These are phyloP conservation scores for Panicum miliaceum DNA, from an alignment of 176 grass and related monocot species.

Conservation along the genomic window DNA sequence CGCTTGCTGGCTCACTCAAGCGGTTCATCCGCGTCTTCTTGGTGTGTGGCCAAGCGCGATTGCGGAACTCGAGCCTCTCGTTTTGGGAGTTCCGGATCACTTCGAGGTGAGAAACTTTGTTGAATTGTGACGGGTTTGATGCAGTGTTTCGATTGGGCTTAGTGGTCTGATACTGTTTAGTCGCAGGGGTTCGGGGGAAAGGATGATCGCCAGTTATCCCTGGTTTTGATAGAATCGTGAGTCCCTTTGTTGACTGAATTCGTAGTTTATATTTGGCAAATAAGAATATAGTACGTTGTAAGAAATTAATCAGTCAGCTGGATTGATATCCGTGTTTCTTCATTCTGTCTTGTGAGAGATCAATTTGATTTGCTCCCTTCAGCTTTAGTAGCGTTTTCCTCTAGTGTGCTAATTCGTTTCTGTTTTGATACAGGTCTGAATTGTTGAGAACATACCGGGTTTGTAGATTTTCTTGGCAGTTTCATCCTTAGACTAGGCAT, in stretches of 20 bases:
- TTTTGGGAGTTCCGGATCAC: not conserved
- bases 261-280: not conserved
- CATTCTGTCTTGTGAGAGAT: not conserved
- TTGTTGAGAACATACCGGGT: not conserved
- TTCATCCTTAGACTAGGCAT: constrained; percentile 17
- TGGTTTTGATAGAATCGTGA: not conserved
- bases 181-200: not conserved
- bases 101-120: constrained; percentile 28
- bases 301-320: not conserved
- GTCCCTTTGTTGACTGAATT: not conserved
- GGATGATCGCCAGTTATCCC: not conserved
- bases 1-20: constrained; percentile 4
- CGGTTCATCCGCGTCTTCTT: constrained; percentile 1
- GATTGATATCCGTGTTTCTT: not conserved
- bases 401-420: constrained; percentile 2
- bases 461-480: not conserved
- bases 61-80: not conserved
- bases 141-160: not conserved
- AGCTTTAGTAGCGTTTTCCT: not conserved
- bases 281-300: no score
- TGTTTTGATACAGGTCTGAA: not conserved
- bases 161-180: not conserved
- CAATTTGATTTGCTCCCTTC: constrained; percentile 4
- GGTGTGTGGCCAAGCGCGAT: not conserved
- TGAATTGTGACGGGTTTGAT: not conserved